Conservation (phyloP, 768 basidiomycete genomes). For the Kwoniella sp. region DNA sequence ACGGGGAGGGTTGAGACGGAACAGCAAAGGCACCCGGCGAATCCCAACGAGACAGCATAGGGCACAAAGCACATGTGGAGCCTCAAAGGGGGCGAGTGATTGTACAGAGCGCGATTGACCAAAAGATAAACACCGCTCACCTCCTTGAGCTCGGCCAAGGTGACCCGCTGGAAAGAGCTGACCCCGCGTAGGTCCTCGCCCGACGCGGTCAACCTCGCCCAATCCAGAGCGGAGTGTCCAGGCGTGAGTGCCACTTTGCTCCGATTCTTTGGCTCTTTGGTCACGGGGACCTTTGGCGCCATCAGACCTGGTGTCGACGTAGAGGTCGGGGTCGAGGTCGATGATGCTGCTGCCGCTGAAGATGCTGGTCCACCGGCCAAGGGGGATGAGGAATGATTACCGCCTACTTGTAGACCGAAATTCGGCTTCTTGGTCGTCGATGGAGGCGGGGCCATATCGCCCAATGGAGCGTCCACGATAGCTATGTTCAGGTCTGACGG, state of each 20-base stretch:
- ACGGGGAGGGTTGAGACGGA: too few relatives aligned
- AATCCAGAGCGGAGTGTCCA: constrained; percentile 87
- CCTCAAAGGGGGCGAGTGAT: too few relatives aligned
- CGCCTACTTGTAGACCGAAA: constrained; percentile 38
- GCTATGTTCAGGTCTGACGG: constrained; percentile 40
- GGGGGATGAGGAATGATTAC: constrained; percentile 8
- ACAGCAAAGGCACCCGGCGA: too few relatives aligned
- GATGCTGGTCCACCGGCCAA: too few relatives aligned
- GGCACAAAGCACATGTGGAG: too few relatives aligned
- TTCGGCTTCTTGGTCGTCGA: constrained; percentile 37
- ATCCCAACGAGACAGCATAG: too few relatives aligned
- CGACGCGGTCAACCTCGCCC: constrained; percentile 80
- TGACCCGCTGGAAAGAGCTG: constrained; percentile 25
- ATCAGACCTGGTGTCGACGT: constrained; percentile 53
- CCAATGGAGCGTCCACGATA: constrained; percentile 32
- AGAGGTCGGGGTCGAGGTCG: constrained; percentile 54
- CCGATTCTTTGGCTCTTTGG: constrained; percentile 50
- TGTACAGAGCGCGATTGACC: too few relatives aligned
- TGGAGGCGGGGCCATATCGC: constrained; percentile 44
- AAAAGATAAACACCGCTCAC: constrained; percentile 9
- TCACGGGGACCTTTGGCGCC: constrained; percentile 54
- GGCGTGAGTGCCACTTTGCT: constrained; percentile 85
- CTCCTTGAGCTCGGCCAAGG: constrained; percentile 32
- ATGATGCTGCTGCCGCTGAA: neutral
- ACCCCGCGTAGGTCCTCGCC: constrained; percentile 73